Evolutionary conservation across 2,329 filamentous ascomycete genomes (phyloP), one percentile per base, ranked within the genome.

Genomic region (Meredithiella fracta): DNA sequence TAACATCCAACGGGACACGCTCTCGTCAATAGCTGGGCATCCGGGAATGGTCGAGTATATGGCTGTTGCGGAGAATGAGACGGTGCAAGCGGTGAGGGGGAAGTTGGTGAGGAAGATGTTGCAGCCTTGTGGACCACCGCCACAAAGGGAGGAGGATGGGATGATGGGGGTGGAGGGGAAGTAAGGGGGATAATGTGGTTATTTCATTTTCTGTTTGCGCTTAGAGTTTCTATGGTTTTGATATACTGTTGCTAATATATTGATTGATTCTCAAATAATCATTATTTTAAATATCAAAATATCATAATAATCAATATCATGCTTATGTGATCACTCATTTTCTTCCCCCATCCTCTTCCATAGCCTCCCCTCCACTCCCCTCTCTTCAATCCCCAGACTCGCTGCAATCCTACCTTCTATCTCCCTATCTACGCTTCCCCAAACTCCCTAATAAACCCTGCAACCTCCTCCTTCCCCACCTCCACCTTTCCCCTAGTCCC

Each of bases 1-100:
- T 59, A 98, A 97, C 72, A 91, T 97, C 66, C 80, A 89, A 66
- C 89, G 92, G 67, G 92, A 98, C 73, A 94, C 85, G 22, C 90
- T 91, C 67, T 80, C 89, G 20, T 89, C 83, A 60, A 90, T 94
- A 64, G 78, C 92, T 61, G 92, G 92, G 20, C 92, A 98, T 67
- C 86, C 89, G 15, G 85, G 89, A 6, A 75, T 96, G 59, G 75
- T 97, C 15, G 81, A 86, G 40, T 96, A 95, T 68, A 89, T 96
- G 74, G 78, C 86, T 17, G 81, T 97, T 52, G 91, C 90, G 0
- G 81, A 94, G 72, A 92, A 92, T 51, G 87, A 94, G 68, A 78
- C 86, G 4, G 76, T 83, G 58, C 83, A 89, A 68, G 87, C 89
- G 68, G 80, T 92, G 54, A 77, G 89, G 60, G 80, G 84, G 14